Evolutionary conservation across 2,329 filamentous ascomycete genomes (phyloP).

Genomic region (Phyllosticta citrichinensis): DNA sequence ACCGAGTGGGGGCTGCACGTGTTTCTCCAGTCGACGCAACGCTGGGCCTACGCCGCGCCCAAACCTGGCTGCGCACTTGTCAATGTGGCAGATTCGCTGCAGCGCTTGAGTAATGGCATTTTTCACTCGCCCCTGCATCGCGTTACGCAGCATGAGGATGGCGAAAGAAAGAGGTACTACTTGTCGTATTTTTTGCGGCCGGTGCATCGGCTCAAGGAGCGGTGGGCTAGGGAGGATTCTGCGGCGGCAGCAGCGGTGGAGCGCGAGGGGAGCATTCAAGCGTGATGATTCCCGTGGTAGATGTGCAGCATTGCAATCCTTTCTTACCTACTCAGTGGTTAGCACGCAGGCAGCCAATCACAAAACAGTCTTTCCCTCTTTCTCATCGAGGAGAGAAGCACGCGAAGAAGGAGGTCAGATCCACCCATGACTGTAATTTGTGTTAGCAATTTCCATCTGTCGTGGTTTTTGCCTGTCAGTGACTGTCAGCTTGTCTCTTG

Average conservation of each 20-base stretch:
- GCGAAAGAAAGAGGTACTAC: neutral
- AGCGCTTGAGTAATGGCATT: neutral
- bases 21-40: neutral
- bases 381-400: too few relatives aligned
- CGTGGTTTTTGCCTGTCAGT: too few relatives aligned
- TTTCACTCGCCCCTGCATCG: neutral
- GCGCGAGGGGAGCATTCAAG: neutral
- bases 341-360: too few relatives aligned
- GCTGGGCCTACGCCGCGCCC: neutral
- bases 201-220: neutral
- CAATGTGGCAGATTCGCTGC: neutral
- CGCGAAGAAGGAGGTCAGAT: too few relatives aligned
- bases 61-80: neutral
- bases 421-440: too few relatives aligned
- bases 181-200: neutral
- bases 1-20: neutral
- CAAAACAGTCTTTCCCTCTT: too few relatives aligned
- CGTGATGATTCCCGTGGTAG: too few relatives aligned
- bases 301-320: too few relatives aligned
- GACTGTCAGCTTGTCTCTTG: too few relatives aligned
- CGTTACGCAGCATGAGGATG: neutral
- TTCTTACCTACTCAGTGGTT: too few relatives aligned
- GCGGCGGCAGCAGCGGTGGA: neutral
- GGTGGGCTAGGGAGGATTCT: neutral
- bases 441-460: too few relatives aligned